A percentile compares a stretch with the other conserved stretches of the same genome.
phyloP scores from a whole-genome alignment of 1,284 basidiomycete species.

The Ganoderma multipileum region DNA sequence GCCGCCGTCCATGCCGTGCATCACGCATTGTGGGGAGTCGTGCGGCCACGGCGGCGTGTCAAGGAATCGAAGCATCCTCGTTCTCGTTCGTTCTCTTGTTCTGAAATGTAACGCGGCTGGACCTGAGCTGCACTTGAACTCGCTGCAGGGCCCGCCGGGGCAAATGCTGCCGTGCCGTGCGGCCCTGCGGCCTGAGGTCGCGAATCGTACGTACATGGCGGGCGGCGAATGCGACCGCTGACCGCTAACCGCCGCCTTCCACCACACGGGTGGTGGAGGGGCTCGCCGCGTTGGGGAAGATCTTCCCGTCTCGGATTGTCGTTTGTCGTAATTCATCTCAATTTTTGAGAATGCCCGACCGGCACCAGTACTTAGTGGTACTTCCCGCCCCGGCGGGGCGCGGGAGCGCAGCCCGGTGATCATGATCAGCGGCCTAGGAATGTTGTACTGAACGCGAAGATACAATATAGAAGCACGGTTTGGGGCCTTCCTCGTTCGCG shows the following conservation, averaged over 20 bases:
- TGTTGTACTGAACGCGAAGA: neutral
- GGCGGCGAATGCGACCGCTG: neutral
- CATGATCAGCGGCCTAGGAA: slow-evolving; percentile 7
- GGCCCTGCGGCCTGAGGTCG: neutral
- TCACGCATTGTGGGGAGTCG: neutral
- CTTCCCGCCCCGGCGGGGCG: neutral
- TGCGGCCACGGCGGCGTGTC: neutral
- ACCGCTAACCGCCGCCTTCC: neutral
- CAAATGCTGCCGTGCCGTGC: slow-evolving; percentile 5
- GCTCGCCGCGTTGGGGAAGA: slow-evolving; percentile 14
- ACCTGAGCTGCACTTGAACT: neutral
- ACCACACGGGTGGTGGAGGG: slow-evolving; percentile 13
- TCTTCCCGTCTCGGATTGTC: slow-evolving; percentile 1
- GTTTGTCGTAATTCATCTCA: neutral
- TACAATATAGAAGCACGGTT: neutral
- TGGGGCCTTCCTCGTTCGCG: neutral
- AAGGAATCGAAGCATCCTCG: neutral
- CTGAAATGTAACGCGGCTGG: neutral
- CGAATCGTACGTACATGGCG: neutral
- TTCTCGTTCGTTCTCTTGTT: neutral
- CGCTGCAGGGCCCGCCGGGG: neutral
- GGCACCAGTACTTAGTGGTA: neutral
- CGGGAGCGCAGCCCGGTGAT: slow-evolving; percentile 6
- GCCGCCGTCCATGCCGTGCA: neutral
- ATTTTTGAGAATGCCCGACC: neutral